Base-by-base conservation (phyloP, 2,329 filamentous ascomycete genomes). In the Myriangium duriaei region DNA sequence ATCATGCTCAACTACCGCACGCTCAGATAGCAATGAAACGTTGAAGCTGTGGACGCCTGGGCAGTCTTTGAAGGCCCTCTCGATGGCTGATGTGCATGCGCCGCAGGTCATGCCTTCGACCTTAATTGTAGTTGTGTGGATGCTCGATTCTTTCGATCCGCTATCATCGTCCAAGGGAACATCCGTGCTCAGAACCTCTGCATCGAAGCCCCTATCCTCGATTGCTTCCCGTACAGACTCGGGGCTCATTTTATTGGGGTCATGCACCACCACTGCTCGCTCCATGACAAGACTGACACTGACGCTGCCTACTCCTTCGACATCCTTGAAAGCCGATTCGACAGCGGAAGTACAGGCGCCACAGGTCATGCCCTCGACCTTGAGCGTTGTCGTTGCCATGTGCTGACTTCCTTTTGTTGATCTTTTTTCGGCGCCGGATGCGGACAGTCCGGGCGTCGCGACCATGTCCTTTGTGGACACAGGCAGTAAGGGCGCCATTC, bases 251-350 rank as follows among this genome's bases (percentile, higher is more conserved):
- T 71, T 71, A 37, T 72, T 64, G 2, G 84, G 79, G 59, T 98
- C 80, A 63, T 98, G 91, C 59, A 85, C 79, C 28, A 96, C 69
- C 29, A 96, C 87, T 11, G 88, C 91, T 43, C 88, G 78, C 61
- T 93, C 87, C 83, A 96, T 93, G 46, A 94, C 84, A 51, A 98
- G 65, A 59, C 85, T 94, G 51, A 98, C 81, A 2, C 86, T 92
- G 30, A 96, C 85, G 49, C 72, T 86, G 43, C 82, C 83, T 3
- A 91, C 78, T 41, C 91, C 88, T 29, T 80, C 71, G 4, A 93
- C 72, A 48, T 72, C 74, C 51, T 82, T 79, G 63, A 98, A 91
- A 49, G 81, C 88, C 39, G 79, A 74, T 69, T 96, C 88, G 51
- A 96, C 80, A 15, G 91, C 78, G 19, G 87, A 91, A 11, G 88